These are phyloP conservation scores for Leccinum olivaceoglutinosum DNA, from an alignment of 1,284 basidiomycete genomes.

Conservation along the genomic window DNA sequence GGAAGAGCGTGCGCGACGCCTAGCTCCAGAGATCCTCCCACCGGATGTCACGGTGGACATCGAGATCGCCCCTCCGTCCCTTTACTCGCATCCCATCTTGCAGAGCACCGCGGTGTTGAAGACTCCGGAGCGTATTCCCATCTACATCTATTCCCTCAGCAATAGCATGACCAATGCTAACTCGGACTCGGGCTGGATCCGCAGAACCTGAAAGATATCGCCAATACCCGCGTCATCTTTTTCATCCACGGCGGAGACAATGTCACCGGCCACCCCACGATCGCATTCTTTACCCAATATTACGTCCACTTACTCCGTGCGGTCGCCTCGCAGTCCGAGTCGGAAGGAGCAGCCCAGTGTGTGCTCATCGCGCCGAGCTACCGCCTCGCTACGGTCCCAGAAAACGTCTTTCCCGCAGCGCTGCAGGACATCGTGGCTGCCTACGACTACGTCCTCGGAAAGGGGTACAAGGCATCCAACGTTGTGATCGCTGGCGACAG, in stretches of 20 bases:
- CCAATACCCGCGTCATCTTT: slow-evolving; percentile 18
- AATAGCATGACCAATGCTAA: not conserved
- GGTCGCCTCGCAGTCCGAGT: slow-evolving; percentile 2
- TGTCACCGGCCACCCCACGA: slow-evolving; percentile 18
- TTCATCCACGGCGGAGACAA: slow-evolving; percentile 25
- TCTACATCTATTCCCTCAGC: slow-evolving; percentile 18
- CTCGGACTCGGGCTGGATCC: not conserved
- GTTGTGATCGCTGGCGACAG: slow-evolving; percentile 22
- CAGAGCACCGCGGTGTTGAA: slow-evolving; percentile 6
- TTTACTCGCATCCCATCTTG: slow-evolving; percentile 10
- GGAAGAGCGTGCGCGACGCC: slow-evolving; percentile 18
- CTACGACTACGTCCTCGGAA: slow-evolving; percentile 23
- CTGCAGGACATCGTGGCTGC: slow-evolving; percentile 23
- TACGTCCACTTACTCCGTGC: slow-evolving; percentile 15
- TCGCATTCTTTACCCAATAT: not conserved
- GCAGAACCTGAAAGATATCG: not conserved
- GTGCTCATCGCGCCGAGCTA: slow-evolving; percentile 22
- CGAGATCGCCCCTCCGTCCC: too few relatives aligned
- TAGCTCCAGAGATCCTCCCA: slow-evolving; percentile 11
- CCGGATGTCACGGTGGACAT: slow-evolving; percentile 12
- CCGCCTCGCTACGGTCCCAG: slow-evolving; percentile 20
- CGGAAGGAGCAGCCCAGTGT: not conserved
- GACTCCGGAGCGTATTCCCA: slow-evolving; percentile 18
- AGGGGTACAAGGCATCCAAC: slow-evolving; percentile 21
- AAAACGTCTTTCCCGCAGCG: slow-evolving; percentile 24